Conservation (phyloP, 495 filamentous ascomycete species). For the Apiosordaria backusii region DNA sequence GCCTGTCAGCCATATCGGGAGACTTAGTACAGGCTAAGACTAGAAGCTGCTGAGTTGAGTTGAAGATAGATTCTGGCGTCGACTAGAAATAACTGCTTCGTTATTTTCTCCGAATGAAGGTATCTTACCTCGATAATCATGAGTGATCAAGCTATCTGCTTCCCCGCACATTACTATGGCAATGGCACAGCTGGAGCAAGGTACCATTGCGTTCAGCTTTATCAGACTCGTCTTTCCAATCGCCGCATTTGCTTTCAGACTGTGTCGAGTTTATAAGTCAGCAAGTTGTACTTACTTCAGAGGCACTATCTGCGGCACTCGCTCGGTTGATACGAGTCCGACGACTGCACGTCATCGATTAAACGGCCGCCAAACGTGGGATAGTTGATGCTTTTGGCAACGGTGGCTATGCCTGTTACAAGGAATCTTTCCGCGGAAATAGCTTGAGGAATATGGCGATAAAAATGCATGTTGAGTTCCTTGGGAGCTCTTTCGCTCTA, state of each 20-base stretch:
- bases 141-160: background rate
- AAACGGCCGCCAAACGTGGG: conserved; percentile 1
- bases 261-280: background rate
- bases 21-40: too few species aligned
- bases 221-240: background rate
- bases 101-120: background rate
- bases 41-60: too few species aligned
- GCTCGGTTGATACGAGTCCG: background rate
- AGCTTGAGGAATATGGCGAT: background rate
- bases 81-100: too few species aligned
- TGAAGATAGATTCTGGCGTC: too few species aligned
- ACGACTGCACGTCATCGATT: background rate
- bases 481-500: background rate
- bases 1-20: too few species aligned
- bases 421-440: background rate
- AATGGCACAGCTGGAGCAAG: background rate
- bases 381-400: background rate
- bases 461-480: background rate
- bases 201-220: background rate
- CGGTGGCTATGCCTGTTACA: background rate
- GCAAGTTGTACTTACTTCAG: background rate
- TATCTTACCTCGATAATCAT: background rate
- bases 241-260: background rate
- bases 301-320: background rate
- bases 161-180: background rate